Base-by-base conservation (phyloP, 1,139 yeast genomes). In the Williopsis jadinii region DNA sequence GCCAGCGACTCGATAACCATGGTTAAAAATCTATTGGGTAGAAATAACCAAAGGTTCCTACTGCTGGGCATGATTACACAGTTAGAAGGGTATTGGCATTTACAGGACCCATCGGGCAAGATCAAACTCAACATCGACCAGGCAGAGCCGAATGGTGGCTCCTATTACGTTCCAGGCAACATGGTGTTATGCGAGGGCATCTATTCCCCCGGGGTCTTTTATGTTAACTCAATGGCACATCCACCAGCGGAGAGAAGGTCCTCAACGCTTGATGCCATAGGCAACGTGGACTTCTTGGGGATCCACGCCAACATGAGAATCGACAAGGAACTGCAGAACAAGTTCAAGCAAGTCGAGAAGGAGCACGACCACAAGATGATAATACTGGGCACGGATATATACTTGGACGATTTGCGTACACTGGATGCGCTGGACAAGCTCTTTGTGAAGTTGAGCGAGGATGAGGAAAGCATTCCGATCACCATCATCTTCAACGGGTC, bases 231-330 rank as follows among this genome's bases (percentile, higher is more conserved):
- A 11, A 70, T 90, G 41, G 85, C 85, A 2, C 96, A 87, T 46
- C 98, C 98, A 2, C 90, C 95, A 0, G 83, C 88, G 3, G 98
- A 92, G 58, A 69, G 75, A 50, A 68, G 97, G 45, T 80, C 73
- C 12, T 60, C 56, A 1, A 71, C 94, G 0, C 58, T 80, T 42
- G 90, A 81, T 33, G 80, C 81, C 1, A 81, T 78, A 48, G 97
- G 96, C 1, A 74, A 83, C 52, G 57, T 86, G 24, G 97, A 92
- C 59, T 81, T 87, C 51, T 66, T 84, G 55, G 92, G 95, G 1
- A 68, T 84, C n/a, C 75, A 72, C 44, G 70, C 71, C 35, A 65
- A 66, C 24, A 61, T 68, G 28, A 75, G 85, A 47, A 67, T 86
- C 8, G 87, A 83, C 58, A 71, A 68, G 36, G 68, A 70, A 6